These are phyloP conservation scores for Blastobotrys americana DNA, from an alignment of 805 yeast species.

Conservation along the genomic window DNA sequence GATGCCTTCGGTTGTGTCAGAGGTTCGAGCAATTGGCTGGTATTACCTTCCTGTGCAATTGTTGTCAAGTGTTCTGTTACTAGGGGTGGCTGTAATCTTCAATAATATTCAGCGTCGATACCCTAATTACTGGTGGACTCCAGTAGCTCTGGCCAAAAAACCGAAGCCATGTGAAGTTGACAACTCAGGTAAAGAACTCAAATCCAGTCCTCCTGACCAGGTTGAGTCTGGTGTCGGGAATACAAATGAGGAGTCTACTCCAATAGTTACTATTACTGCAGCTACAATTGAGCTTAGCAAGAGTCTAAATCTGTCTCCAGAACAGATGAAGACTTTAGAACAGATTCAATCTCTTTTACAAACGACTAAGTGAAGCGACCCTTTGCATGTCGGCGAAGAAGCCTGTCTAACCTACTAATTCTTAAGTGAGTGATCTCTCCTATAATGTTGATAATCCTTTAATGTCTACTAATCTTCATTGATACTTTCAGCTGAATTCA, in stretches of 20 bases:
- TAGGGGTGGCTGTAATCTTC: conserved; percentile 44
- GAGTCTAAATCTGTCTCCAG: background rate
- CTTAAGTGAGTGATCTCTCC: too few species aligned
- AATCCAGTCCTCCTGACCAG: too few species aligned
- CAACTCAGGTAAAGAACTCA: too few species aligned
- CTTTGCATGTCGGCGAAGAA: too few species aligned
- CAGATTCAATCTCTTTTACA: background rate
- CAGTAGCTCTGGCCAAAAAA: conserved; percentile 20
- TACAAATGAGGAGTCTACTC: background rate
- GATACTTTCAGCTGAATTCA: too few species aligned
- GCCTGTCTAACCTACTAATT: too few species aligned
- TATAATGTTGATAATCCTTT: too few species aligned
- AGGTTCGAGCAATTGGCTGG: conserved; percentile 50
- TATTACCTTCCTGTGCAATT: conserved; percentile 54
- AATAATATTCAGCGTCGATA: conserved; percentile 48
- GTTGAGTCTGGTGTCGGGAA: too few species aligned
- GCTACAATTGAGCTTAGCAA: background rate
- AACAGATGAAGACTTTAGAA: background rate
- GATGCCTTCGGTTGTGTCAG: conserved; percentile 44
- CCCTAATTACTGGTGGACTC: conserved; percentile 58
- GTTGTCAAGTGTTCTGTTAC: conserved; percentile 41
- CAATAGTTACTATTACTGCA: background rate
- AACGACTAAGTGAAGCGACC: too few species aligned
- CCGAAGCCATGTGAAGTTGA: too few species aligned
- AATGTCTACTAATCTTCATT: too few species aligned